Conservation (phyloP, 2,329 filamentous ascomycete species). For the Coniochaeta sp. region DNA sequence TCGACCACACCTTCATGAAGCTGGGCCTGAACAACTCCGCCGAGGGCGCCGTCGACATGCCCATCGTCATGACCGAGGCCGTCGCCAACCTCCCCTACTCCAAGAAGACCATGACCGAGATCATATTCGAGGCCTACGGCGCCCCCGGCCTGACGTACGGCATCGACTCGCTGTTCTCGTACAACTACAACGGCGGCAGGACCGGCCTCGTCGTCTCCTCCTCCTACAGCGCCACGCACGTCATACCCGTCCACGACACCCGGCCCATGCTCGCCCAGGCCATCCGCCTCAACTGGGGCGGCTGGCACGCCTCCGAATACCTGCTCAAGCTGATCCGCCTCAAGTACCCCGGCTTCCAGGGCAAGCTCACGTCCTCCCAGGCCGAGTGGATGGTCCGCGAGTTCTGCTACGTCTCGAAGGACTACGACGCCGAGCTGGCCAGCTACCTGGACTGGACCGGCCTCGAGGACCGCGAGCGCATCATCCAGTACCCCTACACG, state of each 20-base stretch:
- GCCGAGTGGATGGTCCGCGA: constrained; percentile 80
- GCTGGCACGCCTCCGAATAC: constrained; percentile 84
- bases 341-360: constrained; percentile 86
- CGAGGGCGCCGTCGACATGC: constrained; percentile 70
- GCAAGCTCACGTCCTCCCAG: constrained; percentile 79
- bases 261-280: constrained; percentile 81
- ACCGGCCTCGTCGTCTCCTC: constrained; percentile 88
- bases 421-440: constrained; percentile 73
- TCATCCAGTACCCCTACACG: constrained; percentile 89
- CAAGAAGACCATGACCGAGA: constrained; percentile 91
- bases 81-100: constrained; percentile 87
- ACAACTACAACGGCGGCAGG: constrained; percentile 80
- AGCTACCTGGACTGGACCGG: constrained; percentile 85
- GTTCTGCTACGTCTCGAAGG: constrained; percentile 81
- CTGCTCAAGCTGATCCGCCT: constrained; percentile 80
- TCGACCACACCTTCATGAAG: constrained; percentile 94
- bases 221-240: constrained; percentile 86
- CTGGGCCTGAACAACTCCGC: constrained; percentile 68
- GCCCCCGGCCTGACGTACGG: constrained; percentile 88
- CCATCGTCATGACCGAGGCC: constrained; percentile 92
- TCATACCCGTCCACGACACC: constrained; percentile 85
- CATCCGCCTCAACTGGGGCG: constrained; percentile 90
- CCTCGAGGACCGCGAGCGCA: constrained; percentile 78
- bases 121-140: constrained; percentile 91
- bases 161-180: constrained; percentile 95